Evolutionary conservation across 441 rosid species (phyloP).

Genomic region (Biscutella laevigata): DNA sequence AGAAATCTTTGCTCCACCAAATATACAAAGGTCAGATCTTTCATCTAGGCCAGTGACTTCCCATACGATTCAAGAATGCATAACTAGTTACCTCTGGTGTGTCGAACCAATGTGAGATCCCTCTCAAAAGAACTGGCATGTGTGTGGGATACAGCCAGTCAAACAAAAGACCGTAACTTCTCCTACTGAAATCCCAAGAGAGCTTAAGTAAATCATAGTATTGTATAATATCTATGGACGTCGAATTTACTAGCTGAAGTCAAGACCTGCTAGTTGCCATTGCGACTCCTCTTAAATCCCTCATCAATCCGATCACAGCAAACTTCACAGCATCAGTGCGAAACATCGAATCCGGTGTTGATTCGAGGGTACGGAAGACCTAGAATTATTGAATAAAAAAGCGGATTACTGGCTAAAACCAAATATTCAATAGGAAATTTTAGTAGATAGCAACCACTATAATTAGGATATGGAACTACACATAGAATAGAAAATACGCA

Average conservation of each 20-base stretch:
- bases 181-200: conserved; percentile 55
- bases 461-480: background rate
- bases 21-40: background rate
- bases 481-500: conserved; percentile 1
- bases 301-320: conserved; percentile 90
- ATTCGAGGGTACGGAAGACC: conserved; percentile 77
- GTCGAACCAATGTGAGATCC: conserved; percentile 89
- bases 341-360: conserved; percentile 84
- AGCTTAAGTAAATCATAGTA: conserved; percentile 3
- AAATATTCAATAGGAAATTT: background rate
- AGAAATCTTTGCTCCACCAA: background rate
- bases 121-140: conserved; percentile 90
- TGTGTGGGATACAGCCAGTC: conserved; percentile 98
- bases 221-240: conserved; percentile 4
- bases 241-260: conserved; percentile 11
- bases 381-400: conserved; percentile 26
- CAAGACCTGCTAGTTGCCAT: conserved; percentile 92
- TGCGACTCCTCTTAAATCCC: conserved; percentile 93
- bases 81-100: conserved; percentile 74
- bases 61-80: background rate
- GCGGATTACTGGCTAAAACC: background rate
- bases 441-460: conserved; percentile 2
- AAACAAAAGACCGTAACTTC: conserved; percentile 86
- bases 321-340: conserved; percentile 86
- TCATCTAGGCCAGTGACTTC: background rate